Percentiles rank a stretch among this genome's conserved stretches.
phyloP scores from a whole-genome alignment of 1,284 basidiomycete species.

The Albatrellus sp. region DNA sequence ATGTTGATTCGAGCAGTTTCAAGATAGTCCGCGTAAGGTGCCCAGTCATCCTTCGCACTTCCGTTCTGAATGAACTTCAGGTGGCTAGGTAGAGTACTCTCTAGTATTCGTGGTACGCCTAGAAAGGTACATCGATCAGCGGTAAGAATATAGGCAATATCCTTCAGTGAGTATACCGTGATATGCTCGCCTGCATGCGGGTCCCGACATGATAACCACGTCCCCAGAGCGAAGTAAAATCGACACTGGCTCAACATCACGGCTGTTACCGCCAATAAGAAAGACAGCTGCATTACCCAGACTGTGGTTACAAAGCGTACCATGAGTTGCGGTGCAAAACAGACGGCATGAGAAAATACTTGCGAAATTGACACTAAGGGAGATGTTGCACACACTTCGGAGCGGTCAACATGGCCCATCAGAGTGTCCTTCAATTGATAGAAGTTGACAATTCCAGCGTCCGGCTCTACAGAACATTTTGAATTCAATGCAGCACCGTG shows the following conservation, averaged over 20 bases:
- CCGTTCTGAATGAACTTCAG: constrained; percentile 21
- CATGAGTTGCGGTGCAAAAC: background rate
- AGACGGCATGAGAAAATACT: constrained; percentile 15
- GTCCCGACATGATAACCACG: constrained; percentile 85
- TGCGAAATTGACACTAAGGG: constrained; percentile 88
- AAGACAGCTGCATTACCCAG: constrained; percentile 81
- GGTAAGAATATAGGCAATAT: no score
- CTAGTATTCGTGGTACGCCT: constrained; percentile 84
- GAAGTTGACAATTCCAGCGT: constrained; percentile 91
- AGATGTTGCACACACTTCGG: constrained; percentile 75
- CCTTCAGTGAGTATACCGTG: constrained; percentile 43
- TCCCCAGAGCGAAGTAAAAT: constrained; percentile 82
- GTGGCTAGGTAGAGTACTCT: constrained; percentile 61
- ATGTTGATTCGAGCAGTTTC: constrained; percentile 69
- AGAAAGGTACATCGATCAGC: background rate
- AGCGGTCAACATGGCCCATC: constrained; percentile 89
- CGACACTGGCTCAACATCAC: constrained; percentile 65
- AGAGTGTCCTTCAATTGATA: constrained; percentile 81
- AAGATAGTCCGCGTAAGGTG: constrained; percentile 52
- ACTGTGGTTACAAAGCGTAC: constrained; percentile 24
- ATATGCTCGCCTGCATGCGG: constrained; percentile 69
- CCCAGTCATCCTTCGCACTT: constrained; percentile 33
- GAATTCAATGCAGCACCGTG: background rate
- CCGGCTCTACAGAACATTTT: constrained; percentile 47
- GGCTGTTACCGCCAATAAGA: constrained; percentile 73